Conservation (phyloP, 192 early-diverging fungal species). For the Lunasporangiospora selenospora region DNA sequence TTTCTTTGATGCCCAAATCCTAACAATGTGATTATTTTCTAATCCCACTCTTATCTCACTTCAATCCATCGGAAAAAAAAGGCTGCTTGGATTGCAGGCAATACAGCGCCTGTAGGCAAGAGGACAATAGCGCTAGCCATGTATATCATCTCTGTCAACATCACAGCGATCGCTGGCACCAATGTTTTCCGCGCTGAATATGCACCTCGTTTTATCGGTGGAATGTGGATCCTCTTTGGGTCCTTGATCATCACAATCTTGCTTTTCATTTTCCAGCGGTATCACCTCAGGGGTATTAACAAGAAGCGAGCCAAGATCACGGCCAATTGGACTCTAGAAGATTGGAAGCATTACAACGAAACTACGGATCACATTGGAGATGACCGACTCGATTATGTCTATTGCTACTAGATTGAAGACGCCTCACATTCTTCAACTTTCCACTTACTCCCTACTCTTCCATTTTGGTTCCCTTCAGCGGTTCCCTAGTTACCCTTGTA, state of each 20-base stretch:
- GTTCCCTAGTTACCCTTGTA: too few relatives aligned
- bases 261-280: slow-evolving; percentile 52
- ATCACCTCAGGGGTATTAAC: slow-evolving; percentile 54
- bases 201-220: slow-evolving; percentile 56
- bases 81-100: slow-evolving; percentile 51
- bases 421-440: too few relatives aligned
- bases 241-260: slow-evolving; percentile 39
- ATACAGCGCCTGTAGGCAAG: slow-evolving; percentile 47
- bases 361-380: slow-evolving; percentile 62
- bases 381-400: slow-evolving; percentile 62
- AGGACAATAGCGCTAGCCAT: slow-evolving; percentile 51
- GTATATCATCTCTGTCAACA: slow-evolving; percentile 54
- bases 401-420: slow-evolving; percentile 21
- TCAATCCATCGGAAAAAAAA: slow-evolving; percentile 16
- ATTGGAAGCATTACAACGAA: slow-evolving; percentile 57
- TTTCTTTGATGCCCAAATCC: too few relatives aligned
- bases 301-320: slow-evolving; percentile 55
- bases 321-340: slow-evolving; percentile 52
- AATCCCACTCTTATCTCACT: too few relatives aligned
- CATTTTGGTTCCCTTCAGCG: too few relatives aligned
- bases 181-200: slow-evolving; percentile 49
- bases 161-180: slow-evolving; percentile 34
- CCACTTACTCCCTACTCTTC: too few relatives aligned
- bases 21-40: too few relatives aligned
- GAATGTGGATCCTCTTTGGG: slow-evolving; percentile 57